Evolutionary conservation across 1,284 basidiomycete species (phyloP).

Genomic region (Naganishia liquefaciens): DNA sequence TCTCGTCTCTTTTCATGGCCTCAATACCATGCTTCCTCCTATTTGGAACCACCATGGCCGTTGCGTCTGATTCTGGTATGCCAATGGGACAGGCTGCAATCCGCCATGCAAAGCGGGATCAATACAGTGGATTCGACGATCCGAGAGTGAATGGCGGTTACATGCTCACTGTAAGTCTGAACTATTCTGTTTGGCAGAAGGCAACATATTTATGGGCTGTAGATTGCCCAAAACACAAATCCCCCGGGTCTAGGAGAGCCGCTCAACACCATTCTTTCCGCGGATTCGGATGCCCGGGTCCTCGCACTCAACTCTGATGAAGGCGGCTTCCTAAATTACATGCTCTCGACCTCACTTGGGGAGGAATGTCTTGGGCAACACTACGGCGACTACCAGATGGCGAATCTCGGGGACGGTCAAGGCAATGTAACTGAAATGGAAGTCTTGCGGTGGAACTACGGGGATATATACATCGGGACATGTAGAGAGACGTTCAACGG

Average conservation of each 20-base stretch:
- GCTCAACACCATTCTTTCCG: constrained; percentile 82
- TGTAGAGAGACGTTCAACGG: constrained; percentile 83
- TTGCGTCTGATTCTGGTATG: too few species aligned
- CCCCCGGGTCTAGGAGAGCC: constrained; percentile 82
- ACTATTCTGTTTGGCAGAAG: too few species aligned
- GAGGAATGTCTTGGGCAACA: constrained; percentile 82
- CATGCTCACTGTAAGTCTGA: constrained; percentile 29
- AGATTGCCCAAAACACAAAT: constrained; percentile 65
- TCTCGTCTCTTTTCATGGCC: too few species aligned
- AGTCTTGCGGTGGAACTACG: constrained; percentile 77
- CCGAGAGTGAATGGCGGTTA: constrained; percentile 24
- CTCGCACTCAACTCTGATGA: constrained; percentile 64
- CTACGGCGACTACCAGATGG: constrained; percentile 67
- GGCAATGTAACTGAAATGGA: constrained; percentile 73
- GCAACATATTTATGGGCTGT: not conserved
- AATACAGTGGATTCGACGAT: constrained; percentile 27
- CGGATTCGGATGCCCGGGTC: constrained; percentile 70
- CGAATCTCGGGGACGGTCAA: constrained; percentile 81
- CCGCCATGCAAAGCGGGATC: not conserved
- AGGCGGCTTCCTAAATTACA: constrained; percentile 81
- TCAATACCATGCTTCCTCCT: too few species aligned
- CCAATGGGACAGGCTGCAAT: not conserved
- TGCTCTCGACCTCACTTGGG: constrained; percentile 54
- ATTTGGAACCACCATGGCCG: too few species aligned
- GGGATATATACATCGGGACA: constrained; percentile 71